Base-by-base conservation (phyloP, 306 rosid genomes). In the Sindora glabra region DNA sequence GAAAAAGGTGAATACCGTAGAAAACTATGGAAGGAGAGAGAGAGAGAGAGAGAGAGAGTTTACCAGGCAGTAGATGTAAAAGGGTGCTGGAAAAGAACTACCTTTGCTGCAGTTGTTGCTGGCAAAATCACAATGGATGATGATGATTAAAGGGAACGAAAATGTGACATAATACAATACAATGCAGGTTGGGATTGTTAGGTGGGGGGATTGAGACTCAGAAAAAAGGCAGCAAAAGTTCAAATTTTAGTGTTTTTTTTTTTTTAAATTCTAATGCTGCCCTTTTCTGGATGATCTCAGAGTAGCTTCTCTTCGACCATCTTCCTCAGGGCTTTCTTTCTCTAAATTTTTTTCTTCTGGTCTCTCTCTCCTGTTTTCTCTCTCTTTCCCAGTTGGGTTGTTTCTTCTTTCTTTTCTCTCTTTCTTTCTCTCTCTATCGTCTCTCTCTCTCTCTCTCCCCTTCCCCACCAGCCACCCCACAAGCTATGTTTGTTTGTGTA, bases 231-330 rank as follows among this genome's bases (percentile, higher is more conserved):
- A 85, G 95, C 92, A 88, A 83, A 72, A 71, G 61, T 23, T 23
- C 39, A 22, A n/a, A n/a, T n/a, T n/a, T n/a, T n/a, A n/a, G n/a
- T 56, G 27, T 45, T 62, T 4, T 29, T 29, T 29, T 29, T 29
- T 29, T 2, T 29, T 29, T 1, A 4, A 4, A 4, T 9, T 54
- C 71, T 34, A 50, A 77, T 79, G 86, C 88, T 86, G 96, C 89
- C 92, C 70, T 77, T 75, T 80, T 51, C 73, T 70, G 82, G 86
- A 86, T 74, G 94, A 92, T 89, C 95, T 87, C 77, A 83, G 95
- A 84, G 90, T 85, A 72, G 25, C 68, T 54, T 81, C 94, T 82
- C 86, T 81, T 77, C 79, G 85, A 89, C 83, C 95, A 86, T 83
- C 95, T 55, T 76, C 77, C 47, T 55, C 77, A 48, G 64, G 24